Evolutionary conservation across 2,329 filamentous ascomycete species (phyloP).

Genomic region (Fusarium compactum): DNA sequence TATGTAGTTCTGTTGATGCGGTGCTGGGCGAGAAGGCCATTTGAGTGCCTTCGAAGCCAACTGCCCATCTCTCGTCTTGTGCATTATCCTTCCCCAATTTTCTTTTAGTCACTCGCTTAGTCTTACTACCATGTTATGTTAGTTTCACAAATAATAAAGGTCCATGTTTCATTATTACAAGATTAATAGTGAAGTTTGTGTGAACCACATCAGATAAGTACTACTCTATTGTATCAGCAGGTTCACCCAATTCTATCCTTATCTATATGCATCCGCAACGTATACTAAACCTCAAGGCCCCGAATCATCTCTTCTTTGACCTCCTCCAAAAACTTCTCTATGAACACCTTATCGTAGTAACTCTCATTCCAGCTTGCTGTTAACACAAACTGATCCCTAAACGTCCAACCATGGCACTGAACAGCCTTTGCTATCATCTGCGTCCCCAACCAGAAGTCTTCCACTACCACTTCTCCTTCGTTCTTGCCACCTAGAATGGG

Average conservation of each 20-base stretch:
- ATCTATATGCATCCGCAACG: background rate
- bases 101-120: background rate
- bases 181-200: background rate
- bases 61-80: background rate
- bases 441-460: conserved; percentile 47
- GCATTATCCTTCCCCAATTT: background rate
- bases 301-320: conserved; percentile 22
- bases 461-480: conserved; percentile 40
- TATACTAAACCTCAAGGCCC: background rate
- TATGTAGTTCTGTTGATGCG: background rate
- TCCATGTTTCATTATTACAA: background rate
- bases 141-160: background rate
- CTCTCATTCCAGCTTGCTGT: conserved; percentile 51
- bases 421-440: conserved; percentile 49
- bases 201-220: background rate
- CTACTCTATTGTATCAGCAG: too few relatives aligned
- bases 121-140: background rate
- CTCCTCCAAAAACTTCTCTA: conserved; percentile 41
- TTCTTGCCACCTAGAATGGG: conserved; percentile 16
- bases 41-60: background rate
- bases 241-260: too few relatives aligned
- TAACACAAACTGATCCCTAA: conserved; percentile 49
- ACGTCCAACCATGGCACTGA: conserved; percentile 50
- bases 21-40: background rate
- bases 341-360: conserved; percentile 46